Base-by-base conservation (phyloP, 2,329 filamentous ascomycete genomes). In the Whalleya microplaca region DNA sequence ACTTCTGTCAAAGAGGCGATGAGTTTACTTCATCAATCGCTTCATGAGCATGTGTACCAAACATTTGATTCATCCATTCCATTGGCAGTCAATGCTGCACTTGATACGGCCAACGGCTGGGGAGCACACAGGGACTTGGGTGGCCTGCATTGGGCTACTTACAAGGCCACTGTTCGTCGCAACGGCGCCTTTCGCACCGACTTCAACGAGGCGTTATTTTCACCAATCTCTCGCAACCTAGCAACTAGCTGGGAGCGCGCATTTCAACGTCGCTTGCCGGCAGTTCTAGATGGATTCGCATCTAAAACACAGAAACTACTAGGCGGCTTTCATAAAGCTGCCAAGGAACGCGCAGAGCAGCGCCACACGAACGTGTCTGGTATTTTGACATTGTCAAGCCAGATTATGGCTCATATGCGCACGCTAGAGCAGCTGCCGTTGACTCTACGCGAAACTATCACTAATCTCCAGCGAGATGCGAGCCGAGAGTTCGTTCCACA, bases 401-500 rank as follows among this genome's bases (percentile, higher is more conserved):
- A 63, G 68, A 53, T 66, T 45, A 63, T n/a, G 70, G 68, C 21
- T 77, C 80, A 65, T 66, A 76, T 55, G 27, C 69, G 69, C 2
- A 69, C 73, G 4, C 74, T 84, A 37, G 65, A 68, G 0, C 69
- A 74, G 6, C 54, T 80, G 0, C 70, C 71, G 2, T 56, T 51
- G 0, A 57, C 58, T 3, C 68, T 80, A 41, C 59, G 71, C 0
- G 62, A 63, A 1, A 60, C 61, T 2, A 76, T 85, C 60, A 80
- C 72, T 0, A 70, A 73, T 4, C 58, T 72, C 3, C 82, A 85
- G 63, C 76, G 79, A 23, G 78, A 83, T 2, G 78, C 79, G 16
- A 86, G 78, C 62, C 79, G 84, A 3, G 72, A 80, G 32, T 84
- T 86, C 53, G 76, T 74, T 0, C 82, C 81, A 0, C 72, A 73